Conservation (phyloP, 768 basidiomycete species). For the Dentipellis fragilis region DNA sequence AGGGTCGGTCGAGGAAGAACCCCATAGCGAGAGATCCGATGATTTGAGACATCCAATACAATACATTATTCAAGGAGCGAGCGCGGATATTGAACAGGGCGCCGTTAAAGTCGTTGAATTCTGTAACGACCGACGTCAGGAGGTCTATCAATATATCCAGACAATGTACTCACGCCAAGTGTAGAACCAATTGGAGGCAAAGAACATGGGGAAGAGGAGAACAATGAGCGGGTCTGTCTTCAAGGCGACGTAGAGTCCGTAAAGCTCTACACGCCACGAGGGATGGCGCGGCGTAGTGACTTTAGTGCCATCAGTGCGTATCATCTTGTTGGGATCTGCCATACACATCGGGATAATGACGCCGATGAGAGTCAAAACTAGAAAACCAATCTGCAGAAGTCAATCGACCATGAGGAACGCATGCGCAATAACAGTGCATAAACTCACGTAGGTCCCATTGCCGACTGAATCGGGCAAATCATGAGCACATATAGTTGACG, state of each 20-base stretch:
- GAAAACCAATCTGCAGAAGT: slow-evolving; percentile 53
- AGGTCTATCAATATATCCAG: not conserved
- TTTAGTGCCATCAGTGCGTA: slow-evolving; percentile 67
- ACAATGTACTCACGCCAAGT: slow-evolving; percentile 55
- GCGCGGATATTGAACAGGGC: slow-evolving; percentile 74
- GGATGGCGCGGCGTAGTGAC: slow-evolving; percentile 54
- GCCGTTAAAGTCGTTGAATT: slow-evolving; percentile 75
- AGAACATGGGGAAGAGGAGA: slow-evolving; percentile 78
- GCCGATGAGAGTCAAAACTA: slow-evolving; percentile 63
- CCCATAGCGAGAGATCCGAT: slow-evolving; percentile 67
- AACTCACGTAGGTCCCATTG: slow-evolving; percentile 66
- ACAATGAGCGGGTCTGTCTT: slow-evolving; percentile 63
- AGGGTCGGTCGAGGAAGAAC: slow-evolving; percentile 48
- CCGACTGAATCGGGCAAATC: slow-evolving; percentile 30
- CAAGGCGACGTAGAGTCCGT: slow-evolving; percentile 58
- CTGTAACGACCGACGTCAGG: slow-evolving; percentile 23
- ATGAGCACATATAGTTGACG: not conserved
- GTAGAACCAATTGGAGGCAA: slow-evolving; percentile 79
- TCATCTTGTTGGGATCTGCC: slow-evolving; percentile 61
- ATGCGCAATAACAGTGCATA: not conserved
- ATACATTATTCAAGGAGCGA: slow-evolving; percentile 63
- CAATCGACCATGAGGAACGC: not conserved
- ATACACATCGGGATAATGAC: slow-evolving; percentile 57
- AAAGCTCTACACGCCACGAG: slow-evolving; percentile 70
- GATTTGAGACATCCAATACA: slow-evolving; percentile 78